Conservation (phyloP, 129 eudicot species). For the Silybum marianum region DNA sequence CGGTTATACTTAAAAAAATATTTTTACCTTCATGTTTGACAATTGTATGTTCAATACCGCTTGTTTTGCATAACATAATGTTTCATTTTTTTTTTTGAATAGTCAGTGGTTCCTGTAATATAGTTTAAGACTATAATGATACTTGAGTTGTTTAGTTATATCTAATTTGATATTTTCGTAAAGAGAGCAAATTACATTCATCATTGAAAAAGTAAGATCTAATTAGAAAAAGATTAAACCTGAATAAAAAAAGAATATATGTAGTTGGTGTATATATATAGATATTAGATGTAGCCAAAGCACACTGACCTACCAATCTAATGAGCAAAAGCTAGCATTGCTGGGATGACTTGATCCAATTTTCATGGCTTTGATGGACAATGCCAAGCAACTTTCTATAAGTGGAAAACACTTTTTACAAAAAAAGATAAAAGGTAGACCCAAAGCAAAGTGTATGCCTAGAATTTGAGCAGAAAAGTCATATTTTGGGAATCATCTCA, state of each 20-base stretch:
- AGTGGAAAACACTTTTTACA: slow-evolving; percentile 24
- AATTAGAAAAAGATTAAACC: not conserved
- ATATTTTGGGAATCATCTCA: slow-evolving; percentile 21
- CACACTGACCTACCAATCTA: slow-evolving; percentile 22
- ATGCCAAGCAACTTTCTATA: slow-evolving; percentile 29
- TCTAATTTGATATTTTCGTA: not conserved
- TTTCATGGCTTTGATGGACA: slow-evolving; percentile 24
- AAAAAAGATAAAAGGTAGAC: not conserved
- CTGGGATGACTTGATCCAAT: slow-evolving; percentile 7
- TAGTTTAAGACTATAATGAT: not conserved
- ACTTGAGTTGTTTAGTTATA: not conserved
- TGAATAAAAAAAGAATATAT: not conserved
- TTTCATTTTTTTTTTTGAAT: not conserved
- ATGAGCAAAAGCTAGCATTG: slow-evolving; percentile 2
- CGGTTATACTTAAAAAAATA: too few relatives aligned
- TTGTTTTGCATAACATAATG: not conserved
- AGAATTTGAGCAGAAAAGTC: slow-evolving; percentile 13
- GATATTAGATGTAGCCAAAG: slow-evolving; percentile 16
- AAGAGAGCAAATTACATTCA: not conserved
- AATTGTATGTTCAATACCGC: too few relatives aligned
- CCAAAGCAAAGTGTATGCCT: not conserved
- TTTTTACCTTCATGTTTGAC: too few relatives aligned
- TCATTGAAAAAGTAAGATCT: not conserved
- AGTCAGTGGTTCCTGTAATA: not conserved
- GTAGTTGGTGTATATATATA: slow-evolving; percentile 3